Conservation (phyloP, 768 basidiomycete species). For the Tremella yokohamensis region DNA sequence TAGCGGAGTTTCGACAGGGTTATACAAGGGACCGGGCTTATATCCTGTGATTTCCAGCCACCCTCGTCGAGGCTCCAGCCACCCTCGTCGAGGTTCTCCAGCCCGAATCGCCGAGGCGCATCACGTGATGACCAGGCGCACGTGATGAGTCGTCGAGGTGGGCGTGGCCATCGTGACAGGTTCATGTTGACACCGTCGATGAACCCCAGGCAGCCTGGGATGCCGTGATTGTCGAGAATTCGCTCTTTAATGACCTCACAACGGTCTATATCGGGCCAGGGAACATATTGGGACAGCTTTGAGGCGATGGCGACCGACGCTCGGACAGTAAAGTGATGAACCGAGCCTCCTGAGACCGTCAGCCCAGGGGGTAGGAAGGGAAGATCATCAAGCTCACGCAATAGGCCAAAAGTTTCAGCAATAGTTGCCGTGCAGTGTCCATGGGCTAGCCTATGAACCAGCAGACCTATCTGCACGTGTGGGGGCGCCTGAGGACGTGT, state of each 20-base stretch:
- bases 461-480: not conserved
- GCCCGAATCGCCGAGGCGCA: no score
- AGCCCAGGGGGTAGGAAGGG: not conserved
- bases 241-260: not conserved
- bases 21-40: no score
- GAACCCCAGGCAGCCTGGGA: slow-evolving; percentile 6
- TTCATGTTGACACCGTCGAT: slow-evolving; percentile 8
- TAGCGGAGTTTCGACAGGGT: no score
- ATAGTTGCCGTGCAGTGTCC: not conserved
- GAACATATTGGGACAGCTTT: not conserved
- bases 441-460: slow-evolving; percentile 9
- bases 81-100: no score
- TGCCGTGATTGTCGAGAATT: slow-evolving; percentile 3
- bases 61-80: no score
- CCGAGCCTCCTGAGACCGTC: not conserved
- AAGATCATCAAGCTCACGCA: not conserved
- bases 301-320: not conserved
- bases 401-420: slow-evolving; percentile 2
- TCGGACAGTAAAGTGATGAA: not conserved
- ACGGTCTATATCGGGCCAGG: not conserved
- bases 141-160: no score
- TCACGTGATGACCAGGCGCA: no score
- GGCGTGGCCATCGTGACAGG: no score
- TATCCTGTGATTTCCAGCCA: no score
- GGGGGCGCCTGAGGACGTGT: slow-evolving; percentile 3